Evolutionary conservation across 2,329 filamentous ascomycete species (phyloP).

Genomic region (Periglandula ipomoeae): DNA sequence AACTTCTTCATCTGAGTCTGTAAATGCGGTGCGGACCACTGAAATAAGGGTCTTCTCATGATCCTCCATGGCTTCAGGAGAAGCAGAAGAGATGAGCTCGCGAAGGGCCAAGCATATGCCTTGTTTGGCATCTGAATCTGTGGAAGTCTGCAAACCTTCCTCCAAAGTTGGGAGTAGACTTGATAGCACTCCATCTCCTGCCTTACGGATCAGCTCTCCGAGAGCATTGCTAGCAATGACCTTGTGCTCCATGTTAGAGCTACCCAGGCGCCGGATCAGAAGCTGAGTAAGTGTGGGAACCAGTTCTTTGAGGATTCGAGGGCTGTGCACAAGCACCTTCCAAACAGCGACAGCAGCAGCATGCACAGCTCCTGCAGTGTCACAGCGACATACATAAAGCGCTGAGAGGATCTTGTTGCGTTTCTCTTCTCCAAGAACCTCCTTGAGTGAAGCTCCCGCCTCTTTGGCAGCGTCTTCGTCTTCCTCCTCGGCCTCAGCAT

Average conservation of each 20-base stretch:
- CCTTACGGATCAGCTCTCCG: conserved; percentile 93
- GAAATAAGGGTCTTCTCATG: conserved; percentile 93
- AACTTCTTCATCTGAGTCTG: conserved; percentile 82
- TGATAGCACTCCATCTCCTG: conserved; percentile 84
- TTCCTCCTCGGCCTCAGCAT: conserved; percentile 55
- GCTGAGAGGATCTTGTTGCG: conserved; percentile 96
- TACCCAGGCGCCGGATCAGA: conserved; percentile 86
- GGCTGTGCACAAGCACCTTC: conserved; percentile 92
- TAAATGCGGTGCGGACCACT: conserved; percentile 85
- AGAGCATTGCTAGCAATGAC: conserved; percentile 96
- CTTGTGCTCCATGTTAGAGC: conserved; percentile 97
- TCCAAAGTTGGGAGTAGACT: conserved; percentile 85
- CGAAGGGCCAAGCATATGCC: conserved; percentile 95
- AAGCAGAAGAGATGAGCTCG: conserved; percentile 84
- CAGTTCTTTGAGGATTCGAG: conserved; percentile 87
- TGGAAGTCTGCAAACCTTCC: conserved; percentile 79
- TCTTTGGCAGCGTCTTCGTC: conserved; percentile 70
- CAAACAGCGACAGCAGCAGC: conserved; percentile 86
- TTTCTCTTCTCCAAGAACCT: conserved; percentile 90
- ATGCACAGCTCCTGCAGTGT: conserved; percentile 87
- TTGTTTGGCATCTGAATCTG: conserved; percentile 86
- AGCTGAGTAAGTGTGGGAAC: conserved; percentile 91
- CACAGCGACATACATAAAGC: conserved; percentile 93
- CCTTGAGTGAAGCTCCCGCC: conserved; percentile 84
- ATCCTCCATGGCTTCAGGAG: conserved; percentile 80